These are phyloP conservation scores for Solanum peruvianum DNA, from an alignment of 257 asterid genomes.

Conservation along the genomic window DNA sequence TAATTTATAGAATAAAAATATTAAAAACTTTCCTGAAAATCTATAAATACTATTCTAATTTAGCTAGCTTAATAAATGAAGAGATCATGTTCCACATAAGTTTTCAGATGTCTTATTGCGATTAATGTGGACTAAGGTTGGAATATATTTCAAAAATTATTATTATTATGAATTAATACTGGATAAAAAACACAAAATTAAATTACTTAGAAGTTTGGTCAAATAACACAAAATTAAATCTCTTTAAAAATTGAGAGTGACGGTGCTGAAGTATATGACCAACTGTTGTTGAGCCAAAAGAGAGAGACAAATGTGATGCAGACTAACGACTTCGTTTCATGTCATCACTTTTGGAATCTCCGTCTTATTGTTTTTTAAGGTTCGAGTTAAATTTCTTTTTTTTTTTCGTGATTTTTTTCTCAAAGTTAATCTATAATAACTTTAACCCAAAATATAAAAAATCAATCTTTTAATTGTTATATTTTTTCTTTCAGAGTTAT, in stretches of 20 bases:
- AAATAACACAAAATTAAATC: not conserved
- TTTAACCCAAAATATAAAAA: too few relatives aligned
- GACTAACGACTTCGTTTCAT: not conserved
- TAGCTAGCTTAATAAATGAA: not conserved
- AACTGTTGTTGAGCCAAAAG: constrained; percentile 46
- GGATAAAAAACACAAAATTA: not conserved
- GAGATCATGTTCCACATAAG: not conserved
- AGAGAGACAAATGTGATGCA: constrained; percentile 40
- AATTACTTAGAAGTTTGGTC: not conserved
- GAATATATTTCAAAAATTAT: not conserved
- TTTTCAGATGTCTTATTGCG: not conserved
- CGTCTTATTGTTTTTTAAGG: not conserved
- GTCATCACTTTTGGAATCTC: not conserved
- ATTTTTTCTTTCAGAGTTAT: too few relatives aligned
- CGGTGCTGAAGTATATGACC: constrained; percentile 21
- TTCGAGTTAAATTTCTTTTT: too few relatives aligned
- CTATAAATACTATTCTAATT: not conserved
- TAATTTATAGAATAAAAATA: not conserved
- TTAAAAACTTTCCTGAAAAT: not conserved
- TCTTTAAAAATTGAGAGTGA: not conserved
- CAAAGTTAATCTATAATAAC: too few relatives aligned
- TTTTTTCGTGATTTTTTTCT: too few relatives aligned
- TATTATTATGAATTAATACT: not conserved
- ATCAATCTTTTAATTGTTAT: too few relatives aligned
- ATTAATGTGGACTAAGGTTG: not conserved